phyloP scores from a whole-genome alignment of 768 basidiomycete genomes.

The Basidioascus undulatus region DNA sequence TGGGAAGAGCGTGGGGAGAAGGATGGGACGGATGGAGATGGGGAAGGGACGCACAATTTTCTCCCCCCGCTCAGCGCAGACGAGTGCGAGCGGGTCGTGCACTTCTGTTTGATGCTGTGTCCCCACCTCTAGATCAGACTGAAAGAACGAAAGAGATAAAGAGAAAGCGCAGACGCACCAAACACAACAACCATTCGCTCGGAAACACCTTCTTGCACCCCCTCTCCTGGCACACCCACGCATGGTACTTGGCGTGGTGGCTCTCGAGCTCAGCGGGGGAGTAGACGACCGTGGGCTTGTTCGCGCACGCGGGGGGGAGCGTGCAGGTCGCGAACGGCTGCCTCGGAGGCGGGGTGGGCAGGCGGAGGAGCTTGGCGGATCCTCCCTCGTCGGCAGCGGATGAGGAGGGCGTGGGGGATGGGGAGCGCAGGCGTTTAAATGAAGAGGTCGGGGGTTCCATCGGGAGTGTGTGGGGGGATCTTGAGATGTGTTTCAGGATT shows the following conservation, averaged over 20 bases:
- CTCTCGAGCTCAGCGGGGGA: conserved; percentile 46
- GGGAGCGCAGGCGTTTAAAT: too few species aligned
- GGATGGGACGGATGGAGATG: neutral
- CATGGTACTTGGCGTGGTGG: conserved; percentile 64
- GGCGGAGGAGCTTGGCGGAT: too few species aligned
- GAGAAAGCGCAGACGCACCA: neutral
- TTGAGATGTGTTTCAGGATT: too few species aligned
- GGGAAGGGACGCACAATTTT: conserved; percentile 56
- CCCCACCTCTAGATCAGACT: neutral
- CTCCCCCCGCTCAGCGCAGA: conserved; percentile 53
- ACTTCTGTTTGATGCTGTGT: conserved; percentile 34
- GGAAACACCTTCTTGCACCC: conserved; percentile 66
- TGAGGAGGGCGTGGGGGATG: too few species aligned
- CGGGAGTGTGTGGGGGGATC: too few species aligned
- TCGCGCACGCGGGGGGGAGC: conserved; percentile 56
- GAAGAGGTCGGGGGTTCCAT: too few species aligned
- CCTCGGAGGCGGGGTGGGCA: too few species aligned
- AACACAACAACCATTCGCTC: conserved; percentile 37
- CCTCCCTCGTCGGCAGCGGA: too few species aligned
- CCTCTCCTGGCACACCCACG: conserved; percentile 48
- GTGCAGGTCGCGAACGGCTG: too few species aligned
- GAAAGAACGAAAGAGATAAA: neutral
- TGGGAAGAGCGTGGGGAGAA: conserved; percentile 1
- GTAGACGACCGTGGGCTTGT: conserved; percentile 35
- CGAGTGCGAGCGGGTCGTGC: conserved; percentile 60